A percentile compares a stretch with the other conserved stretches of the same genome.
Conservation (phyloP, 2,329 filamentous ascomycete species). For the Calonectria fujianensis region DNA sequence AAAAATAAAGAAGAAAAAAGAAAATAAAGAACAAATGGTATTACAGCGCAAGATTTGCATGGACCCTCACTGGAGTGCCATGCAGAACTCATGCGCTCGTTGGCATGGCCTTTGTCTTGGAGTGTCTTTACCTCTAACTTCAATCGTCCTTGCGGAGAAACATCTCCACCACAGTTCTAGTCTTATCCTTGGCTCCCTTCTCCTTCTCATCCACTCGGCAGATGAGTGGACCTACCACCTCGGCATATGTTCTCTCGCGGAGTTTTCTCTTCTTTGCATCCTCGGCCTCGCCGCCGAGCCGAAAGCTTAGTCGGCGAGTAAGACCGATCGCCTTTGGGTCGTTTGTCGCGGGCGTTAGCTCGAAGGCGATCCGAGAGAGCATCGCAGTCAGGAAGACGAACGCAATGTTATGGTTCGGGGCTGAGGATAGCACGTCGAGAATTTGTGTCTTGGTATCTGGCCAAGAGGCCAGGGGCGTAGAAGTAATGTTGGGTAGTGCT, state of each 20-base stretch:
- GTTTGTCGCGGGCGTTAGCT: constrained; percentile 65
- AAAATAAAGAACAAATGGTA: constrained; percentile 9
- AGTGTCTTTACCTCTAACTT: constrained; percentile 54
- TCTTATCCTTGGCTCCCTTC: constrained; percentile 77
- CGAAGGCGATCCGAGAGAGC: constrained; percentile 73
- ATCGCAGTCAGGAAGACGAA: constrained; percentile 92
- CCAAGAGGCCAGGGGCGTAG: constrained; percentile 54
- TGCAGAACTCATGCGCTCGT: constrained; percentile 44
- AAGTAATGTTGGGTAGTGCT: constrained; percentile 66
- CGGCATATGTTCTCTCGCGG: constrained; percentile 77
- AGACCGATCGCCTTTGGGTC: constrained; percentile 58
- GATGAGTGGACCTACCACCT: constrained; percentile 78
- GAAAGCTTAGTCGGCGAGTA: constrained; percentile 69
- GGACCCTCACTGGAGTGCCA: constrained; percentile 8
- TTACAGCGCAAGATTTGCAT: constrained; percentile 26
- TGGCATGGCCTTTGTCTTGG: constrained; percentile 40
- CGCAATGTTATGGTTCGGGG: constrained; percentile 88
- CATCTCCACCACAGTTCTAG: constrained; percentile 80
- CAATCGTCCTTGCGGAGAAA: constrained; percentile 69
- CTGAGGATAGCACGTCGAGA: constrained; percentile 83
- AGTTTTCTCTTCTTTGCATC: constrained; percentile 68
- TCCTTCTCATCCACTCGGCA: constrained; percentile 76
- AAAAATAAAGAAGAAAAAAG: not conserved
- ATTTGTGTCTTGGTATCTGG: constrained; percentile 70
- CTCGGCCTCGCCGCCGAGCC: constrained; percentile 58